Evolutionary conservation across 2,329 filamentous ascomycete species (phyloP).

Genomic region (Exserohilum rostratum): DNA sequence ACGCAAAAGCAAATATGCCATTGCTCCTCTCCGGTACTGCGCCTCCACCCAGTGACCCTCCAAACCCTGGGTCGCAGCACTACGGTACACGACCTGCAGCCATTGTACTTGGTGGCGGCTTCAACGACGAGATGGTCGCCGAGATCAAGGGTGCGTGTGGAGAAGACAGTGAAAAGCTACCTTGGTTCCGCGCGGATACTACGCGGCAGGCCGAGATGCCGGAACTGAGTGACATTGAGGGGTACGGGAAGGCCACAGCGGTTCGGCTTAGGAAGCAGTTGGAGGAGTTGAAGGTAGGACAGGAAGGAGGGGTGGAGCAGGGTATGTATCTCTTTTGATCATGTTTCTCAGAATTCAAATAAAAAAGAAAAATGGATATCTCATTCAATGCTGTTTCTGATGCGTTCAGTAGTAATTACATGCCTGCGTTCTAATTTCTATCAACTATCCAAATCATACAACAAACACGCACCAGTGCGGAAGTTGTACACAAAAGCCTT

Average conservation of each 20-base stretch:
- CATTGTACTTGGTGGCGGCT: background rate
- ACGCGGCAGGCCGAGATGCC: constrained; percentile 6
- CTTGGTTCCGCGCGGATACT: constrained; percentile 15
- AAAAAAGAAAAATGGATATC: background rate
- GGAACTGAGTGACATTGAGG: constrained; percentile 2
- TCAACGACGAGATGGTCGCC: background rate
- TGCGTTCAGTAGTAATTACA: too few relatives aligned
- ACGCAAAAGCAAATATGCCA: constrained; percentile 15
- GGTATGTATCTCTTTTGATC: constrained; percentile 9
- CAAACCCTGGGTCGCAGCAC: background rate
- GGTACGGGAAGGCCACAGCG: constrained; percentile 12
- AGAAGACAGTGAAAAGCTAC: background rate
- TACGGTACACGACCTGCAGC: background rate
- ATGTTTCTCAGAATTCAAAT: background rate
- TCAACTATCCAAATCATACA: constrained; percentile 73
- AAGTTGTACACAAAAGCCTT: constrained; percentile 94
- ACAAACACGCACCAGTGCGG: constrained; percentile 79
- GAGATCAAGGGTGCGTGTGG: constrained; percentile 7
- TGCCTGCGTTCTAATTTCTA: background rate
- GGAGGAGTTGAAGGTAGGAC: constrained; percentile 7
- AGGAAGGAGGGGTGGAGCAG: constrained; percentile 3
- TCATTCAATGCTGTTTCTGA: too few relatives aligned
- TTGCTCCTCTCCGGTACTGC: background rate
- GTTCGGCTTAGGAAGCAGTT: constrained; percentile 14
- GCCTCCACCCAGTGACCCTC: background rate